Base-by-base conservation (phyloP, 805 yeast species). In the Kazachstania taianensis region DNA sequence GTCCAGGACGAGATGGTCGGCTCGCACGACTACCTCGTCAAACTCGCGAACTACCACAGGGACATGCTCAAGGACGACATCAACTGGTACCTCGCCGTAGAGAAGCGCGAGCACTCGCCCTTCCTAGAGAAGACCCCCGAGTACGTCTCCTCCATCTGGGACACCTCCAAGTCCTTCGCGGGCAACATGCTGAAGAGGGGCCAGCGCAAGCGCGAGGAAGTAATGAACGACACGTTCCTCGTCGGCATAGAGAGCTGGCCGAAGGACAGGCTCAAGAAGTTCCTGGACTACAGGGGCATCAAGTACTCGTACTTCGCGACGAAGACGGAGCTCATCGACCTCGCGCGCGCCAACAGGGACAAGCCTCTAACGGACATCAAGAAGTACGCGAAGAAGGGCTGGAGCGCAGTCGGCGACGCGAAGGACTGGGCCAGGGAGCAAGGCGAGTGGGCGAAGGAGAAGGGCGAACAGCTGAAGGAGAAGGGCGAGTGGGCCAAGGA, bases 241-340 rank as follows among this genome's bases (percentile, higher is more conserved):
- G 53, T 65, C 28, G 71, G 67, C 25, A 52, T 70, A 33, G 68
- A 69, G 30, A 47, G 50, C 8, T 70, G 75, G 76, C 56, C 71
- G 15, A 65, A 65, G 44, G 65, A 61, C 14, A 62, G 66, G 37
- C 55, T 70, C 39, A 65, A 53, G 42, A 51, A 59, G 4, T 70
- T 66, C 39, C 48, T 70, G 28, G 57, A 60, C 20, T 50, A 62
- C 2, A 63, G 75, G 41, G 63, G 59, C 22, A 57, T 70, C 20
- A 42, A 59, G 10, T 51, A 61, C 34, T 63, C 71, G 17, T 33
- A 50, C 3, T 59, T 67, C 35, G 54, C 70, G 2, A 64, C 72
- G 5, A 63, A 57, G 42, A 39, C 49, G 19, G 61, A 65, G 24
- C 55, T 71, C 41, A 52, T 64, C 24, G 50, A 60, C 23, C 49